Conservation (phyloP, 345 rosid genomes). For the Cardamine resedifolia region DNA sequence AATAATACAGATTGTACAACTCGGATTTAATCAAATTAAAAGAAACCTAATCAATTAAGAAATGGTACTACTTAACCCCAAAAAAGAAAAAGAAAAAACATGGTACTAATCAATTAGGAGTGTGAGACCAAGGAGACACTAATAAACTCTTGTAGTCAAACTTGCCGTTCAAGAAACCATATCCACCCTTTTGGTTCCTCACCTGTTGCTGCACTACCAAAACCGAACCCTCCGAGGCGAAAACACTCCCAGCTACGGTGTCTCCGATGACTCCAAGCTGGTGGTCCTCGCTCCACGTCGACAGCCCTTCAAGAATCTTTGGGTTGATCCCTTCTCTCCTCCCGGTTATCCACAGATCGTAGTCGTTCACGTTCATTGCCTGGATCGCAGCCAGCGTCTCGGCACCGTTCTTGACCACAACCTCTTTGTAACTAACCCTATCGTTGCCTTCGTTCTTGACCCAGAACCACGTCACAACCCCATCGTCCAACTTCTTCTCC, state of each 20-base stretch:
- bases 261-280: conserved; percentile 72
- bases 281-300: conserved; percentile 53
- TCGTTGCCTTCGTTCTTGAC: conserved; percentile 60
- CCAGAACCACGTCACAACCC: conserved; percentile 77
- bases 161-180: conserved; percentile 37
- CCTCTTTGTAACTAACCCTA: conserved; percentile 58
- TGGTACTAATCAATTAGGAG: not conserved
- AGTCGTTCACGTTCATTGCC: conserved; percentile 44
- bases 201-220: conserved; percentile 76
- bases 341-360: conserved; percentile 77
- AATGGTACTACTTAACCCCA: not conserved
- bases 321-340: conserved; percentile 64
- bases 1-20: conserved; percentile 25
- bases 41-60: conserved; percentile 11
- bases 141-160: conserved; percentile 35
- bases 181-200: conserved; percentile 36
- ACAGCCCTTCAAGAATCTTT: conserved; percentile 55
- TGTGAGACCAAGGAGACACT: conserved; percentile 13
- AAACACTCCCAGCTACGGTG: conserved; percentile 50
- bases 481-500: conserved; percentile 78
- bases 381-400: conserved; percentile 66
- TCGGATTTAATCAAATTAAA: not conserved
- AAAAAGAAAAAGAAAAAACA: no score
- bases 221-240: conserved; percentile 52
- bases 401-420: conserved; percentile 62